phyloP scores from a whole-genome alignment of 1,139 yeast genomes.

The Debaryomyces coudertii region DNA sequence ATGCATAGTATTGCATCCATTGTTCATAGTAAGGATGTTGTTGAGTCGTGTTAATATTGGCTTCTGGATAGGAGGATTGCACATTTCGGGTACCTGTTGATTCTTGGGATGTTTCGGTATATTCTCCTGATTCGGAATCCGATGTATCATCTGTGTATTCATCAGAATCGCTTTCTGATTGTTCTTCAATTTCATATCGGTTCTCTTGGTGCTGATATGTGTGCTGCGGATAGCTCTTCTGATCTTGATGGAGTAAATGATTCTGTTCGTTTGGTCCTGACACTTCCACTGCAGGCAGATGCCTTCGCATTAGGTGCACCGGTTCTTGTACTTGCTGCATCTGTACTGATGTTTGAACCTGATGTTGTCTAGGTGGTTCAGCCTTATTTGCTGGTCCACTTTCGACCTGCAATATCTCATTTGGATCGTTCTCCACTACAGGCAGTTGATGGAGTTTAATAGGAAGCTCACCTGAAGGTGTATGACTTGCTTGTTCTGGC shows the following conservation, averaged over 20 bases:
- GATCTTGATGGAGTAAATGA: neutral
- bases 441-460: neutral
- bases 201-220: conserved; percentile 2
- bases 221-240: neutral
- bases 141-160: conserved; percentile 6
- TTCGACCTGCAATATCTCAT: neutral
- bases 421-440: neutral
- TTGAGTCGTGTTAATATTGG: conserved; percentile 12
- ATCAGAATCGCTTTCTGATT: conserved; percentile 10
- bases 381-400: no score
- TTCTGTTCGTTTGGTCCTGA: neutral
- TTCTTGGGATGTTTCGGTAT: conserved; percentile 14
- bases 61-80: conserved; percentile 5
- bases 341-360: neutral
- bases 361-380: neutral
- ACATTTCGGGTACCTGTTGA: conserved; percentile 24
- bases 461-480: neutral
- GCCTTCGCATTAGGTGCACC: neutral
- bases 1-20: conserved; percentile 34
- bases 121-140: conserved; percentile 16
- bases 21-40: conserved; percentile 31
- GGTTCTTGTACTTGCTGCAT: neutral
- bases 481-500: neutral
- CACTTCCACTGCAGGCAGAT: no score
- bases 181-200: conserved; percentile 5